A percentile compares a stretch with the other conserved stretches of the same genome.
These are phyloP conservation scores for Turritis glabra DNA, from an alignment of 345 rosid genomes.

Conservation along the genomic window DNA sequence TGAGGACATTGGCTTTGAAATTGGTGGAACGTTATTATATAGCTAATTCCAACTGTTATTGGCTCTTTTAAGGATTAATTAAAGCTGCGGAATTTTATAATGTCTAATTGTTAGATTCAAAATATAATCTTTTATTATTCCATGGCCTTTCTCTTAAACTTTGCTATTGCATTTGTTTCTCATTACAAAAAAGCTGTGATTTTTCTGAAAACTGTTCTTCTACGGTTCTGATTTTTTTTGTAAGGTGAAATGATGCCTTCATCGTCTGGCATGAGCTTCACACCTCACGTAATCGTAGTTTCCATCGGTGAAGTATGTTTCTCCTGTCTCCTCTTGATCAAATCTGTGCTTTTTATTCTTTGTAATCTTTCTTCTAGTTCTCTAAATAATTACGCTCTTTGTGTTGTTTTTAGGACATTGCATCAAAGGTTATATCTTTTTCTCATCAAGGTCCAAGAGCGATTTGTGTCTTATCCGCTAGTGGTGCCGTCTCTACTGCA, in stretches of 20 bases:
- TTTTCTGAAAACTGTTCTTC: background rate
- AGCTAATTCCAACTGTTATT: conserved; percentile 11
- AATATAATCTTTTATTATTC: conserved; percentile 18
- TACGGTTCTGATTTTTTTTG: background rate
- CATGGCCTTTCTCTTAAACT: background rate
- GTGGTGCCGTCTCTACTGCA: conserved; percentile 87
- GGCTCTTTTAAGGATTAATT: conserved; percentile 7
- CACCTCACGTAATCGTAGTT: conserved; percentile 73
- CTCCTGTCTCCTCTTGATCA: background rate
- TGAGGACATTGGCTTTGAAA: conserved; percentile 7
- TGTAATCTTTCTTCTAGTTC: background rate
- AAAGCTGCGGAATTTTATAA: conserved; percentile 26
- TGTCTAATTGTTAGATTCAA: conserved; percentile 3
- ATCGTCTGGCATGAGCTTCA: conserved; percentile 81
- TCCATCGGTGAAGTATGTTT: conserved; percentile 71
- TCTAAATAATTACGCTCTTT: background rate
- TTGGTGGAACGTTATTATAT: conserved; percentile 16
- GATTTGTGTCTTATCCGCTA: conserved; percentile 84
- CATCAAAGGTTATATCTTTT: conserved; percentile 72
- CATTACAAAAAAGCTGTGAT: background rate
- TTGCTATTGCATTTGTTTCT: background rate
- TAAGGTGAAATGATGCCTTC: conserved; percentile 42
- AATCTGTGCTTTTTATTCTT: background rate
- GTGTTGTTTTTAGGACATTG: conserved; percentile 37
- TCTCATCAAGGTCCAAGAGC: conserved; percentile 90